phyloP scores from a whole-genome alignment of 495 filamentous ascomycete genomes.

The Penicillium taxi region DNA sequence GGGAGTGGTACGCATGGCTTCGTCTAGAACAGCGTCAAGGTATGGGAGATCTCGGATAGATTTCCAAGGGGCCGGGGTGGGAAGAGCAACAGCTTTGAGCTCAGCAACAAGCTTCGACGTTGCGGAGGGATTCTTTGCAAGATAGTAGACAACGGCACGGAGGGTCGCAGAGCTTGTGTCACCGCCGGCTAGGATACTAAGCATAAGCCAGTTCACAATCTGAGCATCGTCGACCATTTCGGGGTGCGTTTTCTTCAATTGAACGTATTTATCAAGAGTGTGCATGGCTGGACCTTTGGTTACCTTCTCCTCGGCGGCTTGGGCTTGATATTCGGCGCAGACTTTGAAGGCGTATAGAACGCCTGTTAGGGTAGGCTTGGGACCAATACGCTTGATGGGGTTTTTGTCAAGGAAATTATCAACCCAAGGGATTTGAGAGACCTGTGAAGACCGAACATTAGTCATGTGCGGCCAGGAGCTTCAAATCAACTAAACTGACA shows the following conservation, averaged over 20 bases:
- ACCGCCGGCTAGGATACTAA: slow-evolving; percentile 18
- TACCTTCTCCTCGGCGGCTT: slow-evolving; percentile 9
- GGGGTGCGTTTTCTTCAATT: slow-evolving; percentile 13
- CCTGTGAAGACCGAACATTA: slow-evolving; percentile 1
- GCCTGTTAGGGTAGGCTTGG: slow-evolving; percentile 17
- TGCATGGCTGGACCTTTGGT: slow-evolving; percentile 9
- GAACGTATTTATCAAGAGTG: slow-evolving; percentile 18
- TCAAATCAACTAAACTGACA: slow-evolving; percentile 5
- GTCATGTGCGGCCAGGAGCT: background rate
- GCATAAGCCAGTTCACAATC: slow-evolving; percentile 21
- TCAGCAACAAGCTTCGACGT: slow-evolving; percentile 11
- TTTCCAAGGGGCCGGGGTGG: slow-evolving; percentile 9
- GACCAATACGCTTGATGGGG: slow-evolving; percentile 25
- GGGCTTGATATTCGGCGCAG: slow-evolving; percentile 15
- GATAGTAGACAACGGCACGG: slow-evolving; percentile 19
- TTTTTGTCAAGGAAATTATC: slow-evolving; percentile 44
- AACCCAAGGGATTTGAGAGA: slow-evolving; percentile 42
- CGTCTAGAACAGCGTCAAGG: slow-evolving; percentile 23
- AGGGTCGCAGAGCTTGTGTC: slow-evolving; percentile 22
- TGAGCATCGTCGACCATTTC: slow-evolving; percentile 18
- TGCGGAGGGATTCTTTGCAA: slow-evolving; percentile 11
- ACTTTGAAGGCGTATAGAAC: slow-evolving; percentile 19
- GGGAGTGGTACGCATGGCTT: slow-evolving; percentile 56
- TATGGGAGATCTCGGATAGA: slow-evolving; percentile 16
- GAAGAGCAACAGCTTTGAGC: slow-evolving; percentile 8